Evolutionary conservation across 768 basidiomycete genomes (phyloP), one percentile per base, ranked within the genome.

Genomic region (Harrya chromipes): DNA sequence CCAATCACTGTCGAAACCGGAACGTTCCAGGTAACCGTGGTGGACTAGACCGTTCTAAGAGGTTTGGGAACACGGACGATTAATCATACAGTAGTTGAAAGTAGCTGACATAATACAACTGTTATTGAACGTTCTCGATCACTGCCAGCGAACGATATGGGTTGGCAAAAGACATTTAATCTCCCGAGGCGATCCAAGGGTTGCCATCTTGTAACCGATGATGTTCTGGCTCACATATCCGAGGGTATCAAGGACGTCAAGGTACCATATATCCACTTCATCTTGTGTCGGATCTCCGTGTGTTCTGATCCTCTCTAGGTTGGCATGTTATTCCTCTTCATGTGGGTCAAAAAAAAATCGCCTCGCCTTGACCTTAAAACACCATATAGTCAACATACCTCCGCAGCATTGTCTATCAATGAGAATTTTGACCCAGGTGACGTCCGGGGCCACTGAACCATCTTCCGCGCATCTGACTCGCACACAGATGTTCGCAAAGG

Each of bases 21-120:
- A 94, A 93, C 65, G 86, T 92, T 20, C 93, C 93, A 23, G 93
- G 93, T 12, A 92, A 90, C 65, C 79, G 93, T 42, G 93, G 93
- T 48, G 93, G 93, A 8, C 70, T 83, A 40, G 89, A 90, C 56
- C 76, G 77, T 40, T 57, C 67, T 21, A 69, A 29, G 54, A 67
- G 67, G 49, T 70, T 46, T 50, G 64, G 54, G 27, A 67, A 56
- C 23, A 56, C 54, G 6, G 67, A 68, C 3, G 67, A 68, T 52
- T 68, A 27, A 62, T 29, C 17, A 16, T 8, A 34, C 14, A 33
- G 14, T 16, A 21, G 24, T 10, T 16, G 8, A 33, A 16, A 33
- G 13, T 50, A 33, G 37, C 39, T 50, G 33, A 37, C 37, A 43
- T 49, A 43, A 33, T 34, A 39, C 29, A 17, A n/a, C 14, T 41